A percentile compares a stretch with the other conserved stretches of the same genome.
phyloP scores from a whole-genome alignment of 257 asterid species.

The Nicotiana obtusifolia region DNA sequence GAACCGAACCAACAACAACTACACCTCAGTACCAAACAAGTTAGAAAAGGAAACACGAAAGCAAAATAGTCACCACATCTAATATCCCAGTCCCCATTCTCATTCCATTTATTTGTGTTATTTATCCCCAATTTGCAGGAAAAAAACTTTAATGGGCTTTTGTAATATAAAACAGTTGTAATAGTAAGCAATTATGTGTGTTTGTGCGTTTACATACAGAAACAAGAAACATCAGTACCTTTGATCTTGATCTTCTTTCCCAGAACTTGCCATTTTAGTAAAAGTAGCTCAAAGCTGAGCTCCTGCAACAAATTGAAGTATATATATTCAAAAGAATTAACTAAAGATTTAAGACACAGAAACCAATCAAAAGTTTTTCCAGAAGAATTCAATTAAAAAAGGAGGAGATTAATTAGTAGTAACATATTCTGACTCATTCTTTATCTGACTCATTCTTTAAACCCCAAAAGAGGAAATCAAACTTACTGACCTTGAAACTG shows the following conservation, averaged over 20 bases:
- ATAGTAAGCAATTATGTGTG: background rate
- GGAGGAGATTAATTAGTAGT: background rate
- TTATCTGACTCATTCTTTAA: constrained; percentile 2
- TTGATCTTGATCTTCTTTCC: constrained; percentile 53
- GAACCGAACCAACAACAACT: background rate
- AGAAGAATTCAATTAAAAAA: background rate
- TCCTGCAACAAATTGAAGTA: constrained; percentile 21
- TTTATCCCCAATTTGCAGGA: background rate
- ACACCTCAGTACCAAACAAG: too few species aligned
- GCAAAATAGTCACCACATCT: background rate
- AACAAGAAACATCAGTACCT: constrained; percentile 30
- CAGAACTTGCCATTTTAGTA: constrained; percentile 41
- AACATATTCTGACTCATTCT: background rate
- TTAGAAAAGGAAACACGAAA: background rate
- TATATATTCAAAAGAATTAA: background rate
- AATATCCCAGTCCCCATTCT: background rate
- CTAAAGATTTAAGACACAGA: background rate
- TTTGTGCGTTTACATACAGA: background rate
- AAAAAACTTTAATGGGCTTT: background rate
- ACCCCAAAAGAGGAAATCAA: constrained; percentile 4
- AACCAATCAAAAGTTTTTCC: background rate
- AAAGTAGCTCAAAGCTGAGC: constrained; percentile 19
- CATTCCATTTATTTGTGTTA: background rate
- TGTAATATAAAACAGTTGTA: background rate
- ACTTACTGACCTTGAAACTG: background rate